Evolutionary conservation across 176 grass and related monocot species (phyloP).

Genomic region (Oryza meridionalis): DNA sequence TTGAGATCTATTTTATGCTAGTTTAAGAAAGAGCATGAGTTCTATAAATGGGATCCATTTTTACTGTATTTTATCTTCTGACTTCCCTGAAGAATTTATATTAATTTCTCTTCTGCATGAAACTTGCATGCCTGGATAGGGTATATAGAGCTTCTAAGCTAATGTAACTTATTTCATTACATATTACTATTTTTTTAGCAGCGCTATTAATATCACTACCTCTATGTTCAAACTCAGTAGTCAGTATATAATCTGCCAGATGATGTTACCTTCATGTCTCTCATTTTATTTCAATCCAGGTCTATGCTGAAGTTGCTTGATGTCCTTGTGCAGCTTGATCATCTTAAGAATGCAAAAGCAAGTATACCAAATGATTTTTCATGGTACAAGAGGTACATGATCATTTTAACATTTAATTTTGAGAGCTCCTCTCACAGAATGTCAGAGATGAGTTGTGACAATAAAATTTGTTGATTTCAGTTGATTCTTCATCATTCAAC

Average conservation of each 20-base stretch:
- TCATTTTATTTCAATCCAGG: constrained; percentile 54
- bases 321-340: constrained; percentile 95
- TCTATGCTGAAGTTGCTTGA: constrained; percentile 98
- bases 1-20: background rate
- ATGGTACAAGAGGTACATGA: constrained; percentile 94
- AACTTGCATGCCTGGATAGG: constrained; percentile 8
- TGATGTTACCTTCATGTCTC: constrained; percentile 39
- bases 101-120: background rate
- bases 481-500: constrained; percentile 24
- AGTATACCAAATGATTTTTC: constrained; percentile 99
- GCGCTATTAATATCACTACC: background rate
- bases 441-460: constrained; percentile 14
- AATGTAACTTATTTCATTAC: background rate
- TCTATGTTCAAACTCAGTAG: constrained; percentile 14
- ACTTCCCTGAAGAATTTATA: background rate
- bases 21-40: background rate
- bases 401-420: constrained; percentile 32
- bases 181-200: background rate
- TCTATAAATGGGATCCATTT: constrained; percentile 11
- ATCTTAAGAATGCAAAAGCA: constrained; percentile 99
- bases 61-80: constrained; percentile 10
- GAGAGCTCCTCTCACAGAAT: constrained; percentile 21
- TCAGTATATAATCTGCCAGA: constrained; percentile 1
- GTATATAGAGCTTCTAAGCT: constrained; percentile 25
- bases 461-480: constrained; percentile 16